Evolutionary conservation across 2,329 filamentous ascomycete genomes (phyloP), one percentile per base, ranked within the genome.

Genomic region (Dactylellina haptotyla): DNA sequence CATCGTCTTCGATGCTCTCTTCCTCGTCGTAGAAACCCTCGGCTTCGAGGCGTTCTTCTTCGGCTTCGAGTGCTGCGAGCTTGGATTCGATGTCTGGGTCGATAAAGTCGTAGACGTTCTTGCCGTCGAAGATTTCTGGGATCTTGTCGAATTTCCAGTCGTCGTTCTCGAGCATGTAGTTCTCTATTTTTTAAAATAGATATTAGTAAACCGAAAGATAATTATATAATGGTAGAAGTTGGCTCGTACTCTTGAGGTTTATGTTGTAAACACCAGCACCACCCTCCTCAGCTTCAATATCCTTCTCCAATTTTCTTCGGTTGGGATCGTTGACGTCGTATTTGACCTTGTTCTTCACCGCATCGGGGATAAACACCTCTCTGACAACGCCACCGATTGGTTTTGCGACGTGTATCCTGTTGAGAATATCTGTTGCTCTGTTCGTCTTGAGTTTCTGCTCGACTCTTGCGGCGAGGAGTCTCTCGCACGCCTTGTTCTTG

Each of bases 131-230:
- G 53, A 97, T 86, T 82, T 99, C 95, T 30, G 95, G 95, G 63
- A 98, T 91, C 83, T 91, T 92, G 84, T 99, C 96, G 80, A 97
- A 87, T 82, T 96, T 97, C 95, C 95, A 98, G 69, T 95, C 92
- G 43, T 90, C 87, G 80, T 97, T 88, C 76, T 90, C 92, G 75
- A 98, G 88, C 14, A 93, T 83, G 81, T 96, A 99, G 79, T 95
- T 91, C 80, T 92, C 88, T 76, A 18, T 54, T n/a, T n/a, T n/a
- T n/a, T n/a, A n/a, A n/a, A 45, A 53, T 18, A 18, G 37, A 23
- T n/a, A 37, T 32, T 20, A 37, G n/a, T 41, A 51, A 4, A 23
- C 37, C 28, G 43, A 45, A 16, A 83, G 20, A 2, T 28, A 34
- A n/a, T 25, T 16, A 10, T 23, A 10, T 2, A 28, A 12, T 34